Evolutionary conservation across 2,329 filamentous ascomycete genomes (phyloP).

Genomic region (Aspergillus unguis): DNA sequence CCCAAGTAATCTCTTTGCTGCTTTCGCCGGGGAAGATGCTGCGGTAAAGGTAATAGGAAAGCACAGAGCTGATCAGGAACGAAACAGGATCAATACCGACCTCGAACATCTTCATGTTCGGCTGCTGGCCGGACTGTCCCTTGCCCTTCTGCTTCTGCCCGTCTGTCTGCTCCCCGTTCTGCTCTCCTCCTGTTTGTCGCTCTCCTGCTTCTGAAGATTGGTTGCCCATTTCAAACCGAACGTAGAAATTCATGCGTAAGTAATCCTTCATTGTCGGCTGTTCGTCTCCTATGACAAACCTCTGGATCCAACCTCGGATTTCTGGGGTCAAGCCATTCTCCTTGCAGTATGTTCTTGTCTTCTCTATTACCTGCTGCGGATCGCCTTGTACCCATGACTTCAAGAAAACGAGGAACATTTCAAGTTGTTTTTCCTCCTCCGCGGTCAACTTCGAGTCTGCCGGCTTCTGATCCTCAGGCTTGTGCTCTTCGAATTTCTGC

Average conservation of each 20-base stretch:
- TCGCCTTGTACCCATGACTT: slow-evolving; percentile 54
- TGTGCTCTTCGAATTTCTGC: slow-evolving; percentile 32
- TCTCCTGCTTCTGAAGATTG: slow-evolving; percentile 9
- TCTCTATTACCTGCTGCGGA: slow-evolving; percentile 53
- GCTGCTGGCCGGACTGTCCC: slow-evolving; percentile 13
- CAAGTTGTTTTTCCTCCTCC: slow-evolving; percentile 57
- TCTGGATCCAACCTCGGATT: slow-evolving; percentile 61
- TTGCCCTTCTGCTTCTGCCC: slow-evolving; percentile 19
- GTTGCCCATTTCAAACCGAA: slow-evolving; percentile 33
- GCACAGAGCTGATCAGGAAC: slow-evolving; percentile 56
- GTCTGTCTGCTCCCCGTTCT: slow-evolving; percentile 13
- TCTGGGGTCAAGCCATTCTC: slow-evolving; percentile 68
- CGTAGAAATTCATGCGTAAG: slow-evolving; percentile 58
- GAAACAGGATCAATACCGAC: slow-evolving; percentile 55
- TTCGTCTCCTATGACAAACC: slow-evolving; percentile 47
- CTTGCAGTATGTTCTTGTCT: slow-evolving; percentile 61
- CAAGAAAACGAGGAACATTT: slow-evolving; percentile 55
- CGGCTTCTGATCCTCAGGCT: slow-evolving; percentile 23
- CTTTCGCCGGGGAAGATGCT: slow-evolving; percentile 65
- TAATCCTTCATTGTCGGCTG: slow-evolving; percentile 54
- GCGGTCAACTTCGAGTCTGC: slow-evolving; percentile 46
- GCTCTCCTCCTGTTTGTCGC: slow-evolving; percentile 23
- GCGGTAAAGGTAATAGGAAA: slow-evolving; percentile 62
- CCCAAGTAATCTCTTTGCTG: slow-evolving; percentile 87
- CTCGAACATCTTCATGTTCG: slow-evolving; percentile 40